A percentile compares a stretch with the other conserved stretches of the same genome.
Evolutionary conservation across 2,329 filamentous ascomycete genomes (phyloP).

Genomic region (Aspergillus ochraceoroseus): DNA sequence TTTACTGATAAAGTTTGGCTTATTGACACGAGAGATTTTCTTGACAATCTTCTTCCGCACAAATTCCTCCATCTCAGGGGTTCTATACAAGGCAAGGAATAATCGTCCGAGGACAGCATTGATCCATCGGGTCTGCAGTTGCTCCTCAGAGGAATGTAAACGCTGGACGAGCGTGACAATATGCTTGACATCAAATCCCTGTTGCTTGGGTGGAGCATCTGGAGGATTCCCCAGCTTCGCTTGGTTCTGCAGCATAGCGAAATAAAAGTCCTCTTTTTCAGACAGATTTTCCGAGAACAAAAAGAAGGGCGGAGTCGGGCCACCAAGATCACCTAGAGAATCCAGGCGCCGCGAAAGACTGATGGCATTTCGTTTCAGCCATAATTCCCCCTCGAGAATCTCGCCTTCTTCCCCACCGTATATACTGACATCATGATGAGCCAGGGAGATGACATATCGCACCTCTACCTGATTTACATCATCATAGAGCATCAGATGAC

Average conservation of each 20-base stretch:
- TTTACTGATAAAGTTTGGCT: constrained; percentile 81
- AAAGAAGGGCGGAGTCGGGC: constrained; percentile 75
- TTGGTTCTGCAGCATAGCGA: constrained; percentile 80
- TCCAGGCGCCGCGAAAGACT: constrained; percentile 65
- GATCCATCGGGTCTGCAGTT: constrained; percentile 84
- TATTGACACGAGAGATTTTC: constrained; percentile 91
- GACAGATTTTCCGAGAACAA: constrained; percentile 93
- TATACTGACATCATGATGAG: constrained; percentile 75
- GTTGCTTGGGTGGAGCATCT: constrained; percentile 60
- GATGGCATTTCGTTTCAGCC: constrained; percentile 90
- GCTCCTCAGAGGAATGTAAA: constrained; percentile 86
- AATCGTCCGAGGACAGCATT: constrained; percentile 85
- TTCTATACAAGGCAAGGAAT: constrained; percentile 84
- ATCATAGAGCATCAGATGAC: constrained; percentile 95
- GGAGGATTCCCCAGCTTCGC: constrained; percentile 59
- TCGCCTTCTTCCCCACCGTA: constrained; percentile 72
- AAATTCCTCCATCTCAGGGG: constrained; percentile 70
- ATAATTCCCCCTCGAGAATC: constrained; percentile 88
- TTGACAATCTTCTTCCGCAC: constrained; percentile 85
- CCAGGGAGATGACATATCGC: constrained; percentile 87
- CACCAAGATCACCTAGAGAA: constrained; percentile 50
- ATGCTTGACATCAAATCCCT: constrained; percentile 75
- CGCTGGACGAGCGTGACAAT: constrained; percentile 86
- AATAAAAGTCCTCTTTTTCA: constrained; percentile 98
- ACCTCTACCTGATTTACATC: constrained; percentile 94